These are phyloP conservation scores for Ordospora colligata DNA, from an alignment of 371 early-diverging fungal species.

Conservation along the genomic window DNA sequence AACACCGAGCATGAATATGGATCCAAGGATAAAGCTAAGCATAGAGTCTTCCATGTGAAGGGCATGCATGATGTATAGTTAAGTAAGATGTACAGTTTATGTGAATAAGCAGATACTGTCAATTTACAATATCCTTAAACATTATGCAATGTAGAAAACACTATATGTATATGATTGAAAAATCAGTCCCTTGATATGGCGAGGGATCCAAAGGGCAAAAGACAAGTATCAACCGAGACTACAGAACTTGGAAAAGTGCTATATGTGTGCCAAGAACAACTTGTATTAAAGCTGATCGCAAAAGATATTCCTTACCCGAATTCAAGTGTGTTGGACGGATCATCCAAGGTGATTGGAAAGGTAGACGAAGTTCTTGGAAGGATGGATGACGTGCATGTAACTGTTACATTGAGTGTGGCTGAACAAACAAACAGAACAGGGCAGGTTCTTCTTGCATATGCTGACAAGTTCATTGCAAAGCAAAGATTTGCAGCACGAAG, in stretches of 20 bases:
- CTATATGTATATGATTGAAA: background rate
- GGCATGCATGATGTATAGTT: background rate
- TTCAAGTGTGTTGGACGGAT: constrained; percentile 84
- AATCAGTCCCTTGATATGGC: constrained; percentile 12
- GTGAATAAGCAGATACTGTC: too few relatives aligned
- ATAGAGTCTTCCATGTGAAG: background rate
- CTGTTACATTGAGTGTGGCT: constrained; percentile 21
- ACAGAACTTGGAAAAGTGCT: constrained; percentile 76
- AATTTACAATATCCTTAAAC: too few relatives aligned
- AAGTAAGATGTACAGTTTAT: background rate
- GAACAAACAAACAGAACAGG: background rate
- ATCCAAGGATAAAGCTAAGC: constrained; percentile 5
- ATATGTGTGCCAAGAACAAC: constrained; percentile 86
- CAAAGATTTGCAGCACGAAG: constrained; percentile 42
- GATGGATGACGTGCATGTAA: constrained; percentile 71
- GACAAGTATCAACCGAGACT: constrained; percentile 2
- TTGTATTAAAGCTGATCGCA: constrained; percentile 81
- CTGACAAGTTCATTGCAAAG: constrained; percentile 49
- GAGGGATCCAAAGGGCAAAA: background rate
- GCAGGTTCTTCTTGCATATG: constrained; percentile 29
- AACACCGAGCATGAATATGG: background rate
- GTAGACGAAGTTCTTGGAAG: constrained; percentile 98
- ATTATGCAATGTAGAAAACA: too few relatives aligned
- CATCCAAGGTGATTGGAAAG: constrained; percentile 86
- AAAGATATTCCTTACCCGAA: constrained; percentile 93